These are phyloP conservation scores for Arachis monticola DNA, from an alignment of 331 rosid genomes.

Conservation along the genomic window DNA sequence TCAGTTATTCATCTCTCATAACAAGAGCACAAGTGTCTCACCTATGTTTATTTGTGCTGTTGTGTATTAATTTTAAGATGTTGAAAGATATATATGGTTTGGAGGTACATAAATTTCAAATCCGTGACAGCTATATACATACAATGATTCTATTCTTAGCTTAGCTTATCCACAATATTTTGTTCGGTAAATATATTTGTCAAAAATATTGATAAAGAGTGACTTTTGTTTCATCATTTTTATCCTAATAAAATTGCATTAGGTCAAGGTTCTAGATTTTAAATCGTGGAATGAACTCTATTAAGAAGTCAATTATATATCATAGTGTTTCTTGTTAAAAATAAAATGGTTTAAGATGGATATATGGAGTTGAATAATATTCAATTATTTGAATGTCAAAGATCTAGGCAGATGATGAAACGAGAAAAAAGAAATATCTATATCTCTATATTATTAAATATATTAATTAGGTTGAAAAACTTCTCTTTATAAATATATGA, in stretches of 20 bases:
- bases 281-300: neutral
- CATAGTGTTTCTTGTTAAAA: neutral
- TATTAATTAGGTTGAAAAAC: no score
- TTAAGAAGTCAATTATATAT: neutral
- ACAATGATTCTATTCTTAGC: neutral
- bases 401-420: neutral
- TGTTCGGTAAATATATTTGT: neutral
- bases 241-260: neutral
- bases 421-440: neutral
- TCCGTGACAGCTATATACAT: conserved; percentile 7
- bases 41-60: neutral
- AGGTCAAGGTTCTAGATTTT: neutral
- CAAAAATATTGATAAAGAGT: no score
- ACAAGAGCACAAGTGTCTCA: conserved; percentile 38
- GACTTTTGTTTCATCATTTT: no score
- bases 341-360: neutral
- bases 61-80: conserved; percentile 24
- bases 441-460: no score
- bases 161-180: conserved; percentile 12
- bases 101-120: conserved; percentile 23
- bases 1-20: conserved; percentile 11
- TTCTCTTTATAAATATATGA: neutral
- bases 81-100: conserved; percentile 1
- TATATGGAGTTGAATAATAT: conserved; percentile 2
- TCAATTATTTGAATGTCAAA: neutral